Percentiles rank a stretch among this genome's conserved stretches.
Evolutionary conservation across 2,329 filamentous ascomycete species (phyloP).

Genomic region (Paecilomyces fulvus): DNA sequence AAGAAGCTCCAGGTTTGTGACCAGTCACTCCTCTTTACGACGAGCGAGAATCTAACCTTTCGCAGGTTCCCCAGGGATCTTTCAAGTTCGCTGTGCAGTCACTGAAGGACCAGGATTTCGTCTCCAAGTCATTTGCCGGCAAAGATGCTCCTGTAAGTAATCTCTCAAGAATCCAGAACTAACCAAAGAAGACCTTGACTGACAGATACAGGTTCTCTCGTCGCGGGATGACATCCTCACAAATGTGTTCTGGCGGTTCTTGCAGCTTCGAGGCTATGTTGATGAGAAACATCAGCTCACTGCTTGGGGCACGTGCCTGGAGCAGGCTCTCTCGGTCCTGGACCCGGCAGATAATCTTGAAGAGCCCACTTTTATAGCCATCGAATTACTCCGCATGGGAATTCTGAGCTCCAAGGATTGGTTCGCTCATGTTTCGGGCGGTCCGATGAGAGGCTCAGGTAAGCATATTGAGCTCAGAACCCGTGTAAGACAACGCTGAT

Average conservation of each 20-base stretch:
- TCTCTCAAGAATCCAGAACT: constrained; percentile 4
- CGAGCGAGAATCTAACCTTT: constrained; percentile 1
- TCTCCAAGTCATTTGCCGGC: constrained; percentile 56
- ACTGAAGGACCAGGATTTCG: constrained; percentile 62
- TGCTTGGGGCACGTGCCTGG: constrained; percentile 72
- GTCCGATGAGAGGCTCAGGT: constrained; percentile 51
- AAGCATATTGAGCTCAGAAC: constrained; percentile 6
- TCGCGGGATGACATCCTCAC: constrained; percentile 64
- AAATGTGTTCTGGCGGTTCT: constrained; percentile 77
- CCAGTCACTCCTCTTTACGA: background rate
- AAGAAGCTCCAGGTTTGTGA: constrained; percentile 23
- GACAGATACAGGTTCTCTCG: constrained; percentile 36
- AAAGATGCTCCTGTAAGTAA: constrained; percentile 37
- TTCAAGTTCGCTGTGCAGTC: constrained; percentile 48
- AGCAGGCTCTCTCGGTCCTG: constrained; percentile 57
- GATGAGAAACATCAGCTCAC: constrained; percentile 72
- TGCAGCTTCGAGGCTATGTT: constrained; percentile 81
- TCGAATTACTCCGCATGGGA: constrained; percentile 74
- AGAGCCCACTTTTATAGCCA: constrained; percentile 71
- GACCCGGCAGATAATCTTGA: constrained; percentile 54
- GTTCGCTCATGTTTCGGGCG: constrained; percentile 49
- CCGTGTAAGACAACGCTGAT: constrained; percentile 9
- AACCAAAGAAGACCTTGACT: constrained; percentile 2
- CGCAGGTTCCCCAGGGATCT: constrained; percentile 18
- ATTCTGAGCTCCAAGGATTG: constrained; percentile 65